Base-by-base conservation (phyloP, 768 basidiomycete species). In the Trametopsis cervina region DNA sequence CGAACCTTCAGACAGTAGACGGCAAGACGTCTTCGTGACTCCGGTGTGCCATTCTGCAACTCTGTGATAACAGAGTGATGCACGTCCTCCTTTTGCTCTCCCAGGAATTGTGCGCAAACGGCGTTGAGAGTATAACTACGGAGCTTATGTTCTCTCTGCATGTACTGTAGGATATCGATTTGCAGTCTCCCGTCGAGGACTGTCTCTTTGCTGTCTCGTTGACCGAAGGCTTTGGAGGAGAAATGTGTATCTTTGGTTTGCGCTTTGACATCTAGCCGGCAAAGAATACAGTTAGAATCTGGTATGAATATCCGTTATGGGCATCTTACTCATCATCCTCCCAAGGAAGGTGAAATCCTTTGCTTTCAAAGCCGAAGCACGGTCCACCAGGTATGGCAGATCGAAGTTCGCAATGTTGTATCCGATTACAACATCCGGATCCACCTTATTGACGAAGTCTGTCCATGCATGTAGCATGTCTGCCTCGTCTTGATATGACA, bases 81-180 rank as follows among this genome's bases (percentile, higher is more conserved):
- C 17, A 99, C 96, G 54, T 99, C 96, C 64, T 99, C 96, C 64
- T 99, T 99, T 65, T 99, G 96, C 65, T 99, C 96, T 23, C 93
- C 94, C 3, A 99, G 73, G 65, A 99, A 99, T 57, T 95, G 89
- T 1, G 96, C 87, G 60, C 96, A 99, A 47, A 99, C 96, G 4
- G 96, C 87, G 65, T 99, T 99, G 57, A 99, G 83, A 2, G 95
- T 91, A 64, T 99, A 99, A 58, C 89, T 93, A 7, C 96, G 85
- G 4, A 99, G 71, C 61, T 98, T 99, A 70, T 97, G 88, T 65
- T 99, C 96, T 54, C 96, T 81, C 60, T 98, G 95, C 93, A 99
- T 98, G 63, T 90, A 93, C 57, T 97, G 93, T 27, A 99, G 76
- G 13, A 99, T 69, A 72, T 99, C 96, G 43, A 99, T 80, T 65